Percentiles rank a stretch among this genome's conserved stretches.
Conservation (phyloP, 2,329 filamentous ascomycete species). For the Fusarium concolor region DNA sequence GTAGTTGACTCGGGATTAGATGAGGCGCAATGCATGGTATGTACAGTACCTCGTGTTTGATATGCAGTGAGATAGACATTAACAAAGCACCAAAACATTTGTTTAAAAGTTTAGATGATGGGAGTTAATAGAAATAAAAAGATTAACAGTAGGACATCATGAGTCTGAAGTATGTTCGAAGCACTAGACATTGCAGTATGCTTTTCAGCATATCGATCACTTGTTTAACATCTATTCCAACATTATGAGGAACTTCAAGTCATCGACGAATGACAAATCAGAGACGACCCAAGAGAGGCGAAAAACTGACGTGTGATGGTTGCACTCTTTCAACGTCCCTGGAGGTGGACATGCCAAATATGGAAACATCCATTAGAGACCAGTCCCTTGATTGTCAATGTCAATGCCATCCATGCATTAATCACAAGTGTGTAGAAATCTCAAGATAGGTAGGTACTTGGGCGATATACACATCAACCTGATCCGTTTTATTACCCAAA, state of each 20-base stretch:
- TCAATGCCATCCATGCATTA: conserved; percentile 13
- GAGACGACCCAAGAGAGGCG: conserved; percentile 3
- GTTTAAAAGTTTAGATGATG: neutral
- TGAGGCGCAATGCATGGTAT: conserved; percentile 5
- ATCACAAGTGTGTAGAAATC: conserved; percentile 2
- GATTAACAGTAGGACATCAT: too few relatives aligned
- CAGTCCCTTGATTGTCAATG: conserved; percentile 18
- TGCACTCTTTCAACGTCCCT: conserved; percentile 20
- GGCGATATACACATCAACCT: neutral
- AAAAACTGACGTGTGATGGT: conserved; percentile 36
- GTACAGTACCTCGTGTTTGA: conserved; percentile 13
- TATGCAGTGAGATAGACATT: conserved; percentile 15
- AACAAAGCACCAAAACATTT: neutral
- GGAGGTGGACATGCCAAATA: conserved; percentile 29
- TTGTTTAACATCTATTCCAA: neutral
- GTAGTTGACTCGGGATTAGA: conserved; percentile 22
- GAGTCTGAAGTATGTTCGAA: neutral
- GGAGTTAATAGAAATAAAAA: too few relatives aligned
- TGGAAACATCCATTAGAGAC: conserved; percentile 28
- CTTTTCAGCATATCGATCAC: too few relatives aligned
- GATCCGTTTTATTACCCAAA: neutral
- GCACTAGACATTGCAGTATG: too few relatives aligned
- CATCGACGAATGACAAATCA: conserved; percentile 1
- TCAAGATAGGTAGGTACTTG: neutral
- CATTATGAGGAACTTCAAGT: neutral